phyloP scores from a whole-genome alignment of 2,329 filamentous ascomycete species.

The Fusarium coicis region DNA sequence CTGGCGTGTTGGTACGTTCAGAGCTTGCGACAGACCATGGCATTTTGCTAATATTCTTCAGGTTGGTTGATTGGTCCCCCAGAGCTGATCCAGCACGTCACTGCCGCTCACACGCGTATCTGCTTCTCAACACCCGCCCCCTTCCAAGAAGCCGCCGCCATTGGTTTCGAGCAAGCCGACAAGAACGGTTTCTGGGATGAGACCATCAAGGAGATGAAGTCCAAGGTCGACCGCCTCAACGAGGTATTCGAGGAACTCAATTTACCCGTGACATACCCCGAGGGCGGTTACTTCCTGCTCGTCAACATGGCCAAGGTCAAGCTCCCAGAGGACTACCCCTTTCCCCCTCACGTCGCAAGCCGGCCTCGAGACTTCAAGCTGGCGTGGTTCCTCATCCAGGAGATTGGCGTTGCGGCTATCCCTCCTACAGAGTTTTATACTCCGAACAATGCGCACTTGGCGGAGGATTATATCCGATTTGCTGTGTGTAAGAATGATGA shows the following conservation, averaged over 20 bases:
- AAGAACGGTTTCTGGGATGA: conserved; percentile 87
- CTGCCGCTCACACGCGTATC: conserved; percentile 93
- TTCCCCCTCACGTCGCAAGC: conserved; percentile 87
- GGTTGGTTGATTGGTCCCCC: conserved; percentile 93
- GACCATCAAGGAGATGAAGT: conserved; percentile 86
- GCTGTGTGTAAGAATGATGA: conserved; percentile 96
- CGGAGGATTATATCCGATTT: conserved; percentile 93
- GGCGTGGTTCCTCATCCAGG: conserved; percentile 95
- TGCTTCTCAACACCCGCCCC: conserved; percentile 96
- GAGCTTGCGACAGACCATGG: neutral
- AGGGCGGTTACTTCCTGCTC: conserved; percentile 97
- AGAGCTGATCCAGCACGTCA: conserved; percentile 89
- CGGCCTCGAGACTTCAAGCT: conserved; percentile 94
- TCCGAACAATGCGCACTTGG: conserved; percentile 81
- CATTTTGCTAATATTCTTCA: conserved; percentile 7
- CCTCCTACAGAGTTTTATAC: conserved; percentile 98
- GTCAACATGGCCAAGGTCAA: conserved; percentile 92
- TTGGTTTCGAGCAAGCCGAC: conserved; percentile 93
- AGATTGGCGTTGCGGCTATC: conserved; percentile 94
- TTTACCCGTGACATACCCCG: conserved; percentile 87
- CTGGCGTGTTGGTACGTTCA: conserved; percentile 78
- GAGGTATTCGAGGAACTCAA: conserved; percentile 79
- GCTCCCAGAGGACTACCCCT: conserved; percentile 84
- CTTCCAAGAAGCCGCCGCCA: conserved; percentile 91
- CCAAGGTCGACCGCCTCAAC: conserved; percentile 89